phyloP scores from a whole-genome alignment of 1,284 basidiomycete genomes.

The Cryptococcus jaspeensis region DNA sequence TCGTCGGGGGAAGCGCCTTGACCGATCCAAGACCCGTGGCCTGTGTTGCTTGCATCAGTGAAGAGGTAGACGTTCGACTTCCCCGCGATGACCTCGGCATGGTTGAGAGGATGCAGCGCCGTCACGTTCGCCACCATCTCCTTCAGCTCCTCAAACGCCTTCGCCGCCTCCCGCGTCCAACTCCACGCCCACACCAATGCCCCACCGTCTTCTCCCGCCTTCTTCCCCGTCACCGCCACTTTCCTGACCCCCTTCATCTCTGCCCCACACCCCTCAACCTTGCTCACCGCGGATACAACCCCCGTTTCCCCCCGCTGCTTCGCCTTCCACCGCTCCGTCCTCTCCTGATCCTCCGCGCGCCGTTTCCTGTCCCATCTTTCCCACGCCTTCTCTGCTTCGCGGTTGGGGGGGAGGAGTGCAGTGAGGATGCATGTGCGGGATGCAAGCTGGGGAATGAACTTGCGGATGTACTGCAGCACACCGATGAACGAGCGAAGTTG shows the following conservation, averaged over 20 bases:
- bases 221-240: no score
- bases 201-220: no score
- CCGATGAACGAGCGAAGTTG: not conserved
- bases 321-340: no score
- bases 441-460: not conserved
- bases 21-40: not conserved
- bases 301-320: no score
- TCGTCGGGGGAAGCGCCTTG: not conserved
- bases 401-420: not conserved
- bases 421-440: not conserved
- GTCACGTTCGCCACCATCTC: not conserved
- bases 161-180: not conserved
- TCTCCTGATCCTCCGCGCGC: no score
- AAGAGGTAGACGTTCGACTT: not conserved
- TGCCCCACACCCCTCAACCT: no score
- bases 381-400: not conserved
- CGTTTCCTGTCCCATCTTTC: no score
- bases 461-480: not conserved
- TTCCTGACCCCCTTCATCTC: no score
- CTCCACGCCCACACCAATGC: not conserved
- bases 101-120: not conserved
- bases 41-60: not conserved
- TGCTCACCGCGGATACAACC: no score
- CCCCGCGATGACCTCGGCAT: not conserved
- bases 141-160: not conserved